Evolutionary conservation across 306 rosid species (phyloP).

Genomic region (Fragaria nilgerrensis): DNA sequence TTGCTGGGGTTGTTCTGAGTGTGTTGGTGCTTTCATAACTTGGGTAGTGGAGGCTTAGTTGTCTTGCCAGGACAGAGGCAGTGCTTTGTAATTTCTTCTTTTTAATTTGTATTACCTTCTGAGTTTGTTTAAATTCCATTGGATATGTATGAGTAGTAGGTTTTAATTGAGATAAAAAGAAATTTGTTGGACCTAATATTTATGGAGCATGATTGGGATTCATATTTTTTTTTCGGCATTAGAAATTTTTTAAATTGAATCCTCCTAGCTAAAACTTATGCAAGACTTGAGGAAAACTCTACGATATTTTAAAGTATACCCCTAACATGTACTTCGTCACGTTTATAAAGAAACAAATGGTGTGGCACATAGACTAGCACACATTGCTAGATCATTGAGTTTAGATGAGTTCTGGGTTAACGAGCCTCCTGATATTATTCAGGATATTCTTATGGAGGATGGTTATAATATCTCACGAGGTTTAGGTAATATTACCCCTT

Average conservation of each 20-base stretch:
- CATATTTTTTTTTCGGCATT: neutral
- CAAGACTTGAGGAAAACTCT: neutral
- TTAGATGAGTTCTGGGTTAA: too few relatives aligned
- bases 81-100: constrained; percentile 45
- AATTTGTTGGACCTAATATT: neutral
- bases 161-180: neutral
- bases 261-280: neutral
- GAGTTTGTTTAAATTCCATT: neutral
- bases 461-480: too few relatives aligned
- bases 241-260: neutral
- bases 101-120: neutral
- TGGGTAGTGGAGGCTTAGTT: neutral
- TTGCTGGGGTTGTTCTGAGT: constrained; percentile 30
- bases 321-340: too few relatives aligned
- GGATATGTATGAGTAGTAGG: neutral
- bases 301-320: too few relatives aligned
- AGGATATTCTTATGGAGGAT: too few relatives aligned
- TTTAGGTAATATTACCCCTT: too few relatives aligned
- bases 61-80: constrained; percentile 77
- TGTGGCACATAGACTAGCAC: too few relatives aligned
- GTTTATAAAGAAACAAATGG: too few relatives aligned
- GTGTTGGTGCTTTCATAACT: constrained; percentile 26
- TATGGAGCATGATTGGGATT: neutral
- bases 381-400: too few relatives aligned
- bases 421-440: too few relatives aligned